A percentile compares a stretch with the other conserved stretches of the same genome.
These are phyloP conservation scores for Penicillium sp. DNA, from an alignment of 2,329 filamentous ascomycete genomes.

Conservation along the genomic window DNA sequence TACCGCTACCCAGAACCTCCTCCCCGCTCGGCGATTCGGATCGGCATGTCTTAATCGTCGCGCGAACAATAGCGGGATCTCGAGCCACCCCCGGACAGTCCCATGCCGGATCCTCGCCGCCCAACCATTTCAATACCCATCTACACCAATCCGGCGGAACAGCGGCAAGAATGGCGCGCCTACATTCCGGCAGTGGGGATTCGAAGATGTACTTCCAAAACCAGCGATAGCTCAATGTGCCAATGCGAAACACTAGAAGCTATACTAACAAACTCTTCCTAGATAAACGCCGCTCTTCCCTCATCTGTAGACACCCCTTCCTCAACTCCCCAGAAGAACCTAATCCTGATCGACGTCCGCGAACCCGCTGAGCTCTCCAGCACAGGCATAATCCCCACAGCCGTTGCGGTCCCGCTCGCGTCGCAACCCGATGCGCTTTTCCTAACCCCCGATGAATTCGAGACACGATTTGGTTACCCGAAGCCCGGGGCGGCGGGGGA, in stretches of 20 bases:
- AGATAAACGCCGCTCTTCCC: constrained; percentile 45
- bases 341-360: constrained; percentile 53
- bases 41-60: neutral
- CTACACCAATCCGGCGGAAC: constrained; percentile 24
- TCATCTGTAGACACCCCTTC: constrained; percentile 25
- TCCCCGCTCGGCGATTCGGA: neutral
- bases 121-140: neutral
- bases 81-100: neutral
- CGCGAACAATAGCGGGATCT: neutral
- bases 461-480: constrained; percentile 77
- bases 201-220: constrained; percentile 39
- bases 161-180: constrained; percentile 21
- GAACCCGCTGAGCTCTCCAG: constrained; percentile 52
- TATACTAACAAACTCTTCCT: neutral
- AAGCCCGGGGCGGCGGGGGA: constrained; percentile 60
- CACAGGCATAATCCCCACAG: constrained; percentile 70
- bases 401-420: constrained; percentile 80
- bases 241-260: neutral
- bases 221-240: no score
- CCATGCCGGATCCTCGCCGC: neutral
- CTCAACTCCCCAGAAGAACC: constrained; percentile 31
- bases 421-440: constrained; percentile 80
- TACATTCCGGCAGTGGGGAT: constrained; percentile 36
- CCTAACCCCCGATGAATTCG: constrained; percentile 76
- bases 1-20: neutral